Evolutionary conservation across 2,329 filamentous ascomycete genomes (phyloP), one percentile per base, ranked within the genome.

Genomic region (Fusarium sp.): DNA sequence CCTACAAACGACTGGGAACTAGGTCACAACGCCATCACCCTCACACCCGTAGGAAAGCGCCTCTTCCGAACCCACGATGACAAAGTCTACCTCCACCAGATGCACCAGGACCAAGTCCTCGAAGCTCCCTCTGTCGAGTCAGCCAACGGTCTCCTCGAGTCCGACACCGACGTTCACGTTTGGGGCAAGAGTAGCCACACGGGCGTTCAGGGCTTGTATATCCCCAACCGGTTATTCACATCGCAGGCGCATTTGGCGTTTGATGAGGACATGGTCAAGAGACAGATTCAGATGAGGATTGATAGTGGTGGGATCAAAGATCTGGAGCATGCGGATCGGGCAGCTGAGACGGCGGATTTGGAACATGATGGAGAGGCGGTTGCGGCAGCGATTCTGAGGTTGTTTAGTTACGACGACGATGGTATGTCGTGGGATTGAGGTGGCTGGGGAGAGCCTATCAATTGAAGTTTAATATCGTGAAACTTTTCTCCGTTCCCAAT

Each of bases 231-330:
- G 23, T 80, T 93, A 21, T 90, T 96, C 58, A 90, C 91, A 1
- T 85, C 94, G 3, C 93, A 96, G 80, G 93, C 92, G 0, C 93
- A 96, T 76, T 88, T 93, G 3, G 93, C 94, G 63, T 94, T 94
- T 76, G 90, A 85, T 23, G 84, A 87, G 70, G 86, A 88, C 28
- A 93, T 94, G 75, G 87, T 93, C 54, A 83, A 80, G 47, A 85
- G 91, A 64, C 79, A 94, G 56, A 81, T 94, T 49, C 82, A 85
- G 67, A 82, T 84, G 71, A 83, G 92, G 63, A 83, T 91, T 61
- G 81, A 88, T 41, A 80, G 83, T 44, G 83, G 83, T 23, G 90
- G 90, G 1, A 84, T 93, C 10, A 88, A 92, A 69, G 84, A 88
- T 55, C 83, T 90, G 57, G 85, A 85, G 31, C 83, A 89, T 68